Evolutionary conservation across 2,329 filamentous ascomycete species (phyloP), one percentile per base, ranked within the genome.

Genomic region (Penicillium sp.): DNA sequence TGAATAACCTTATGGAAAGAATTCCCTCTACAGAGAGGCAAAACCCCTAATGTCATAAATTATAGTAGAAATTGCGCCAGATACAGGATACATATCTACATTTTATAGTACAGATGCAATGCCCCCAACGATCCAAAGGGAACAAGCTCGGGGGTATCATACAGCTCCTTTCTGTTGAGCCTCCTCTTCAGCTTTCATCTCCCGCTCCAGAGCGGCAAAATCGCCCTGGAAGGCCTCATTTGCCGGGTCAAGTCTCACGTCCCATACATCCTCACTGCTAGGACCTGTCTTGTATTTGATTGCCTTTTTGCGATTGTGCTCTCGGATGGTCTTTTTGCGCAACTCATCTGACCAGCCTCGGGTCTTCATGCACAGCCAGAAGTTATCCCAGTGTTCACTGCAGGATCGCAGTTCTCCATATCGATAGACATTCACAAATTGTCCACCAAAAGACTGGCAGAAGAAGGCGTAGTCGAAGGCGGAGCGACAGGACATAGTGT

Each of bases 281-380:
- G 84, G 84, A 1, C 86, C 86, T 14, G 80, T 85, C 75, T 80
- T 82, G 73, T 91, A 89, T 72, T 86, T 89, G 62, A 79, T 77
- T 39, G 83, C 84, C 74, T 87, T 89, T 62, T 84, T 80, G 61
- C 85, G 80, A 75, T 93, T 91, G 74, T 88, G 85, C 48, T 86
- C 85, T 58, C 81, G 80, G 54, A 96, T 82, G 65, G 77, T 70
- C 61, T 76, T 82, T 58, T 84, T 86, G 67, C 86, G 85, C 63
- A 86, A 78, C 44, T 81, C 76, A 24, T 84, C 82, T 0, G 81
- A 74, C 68, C 86, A 86, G 2, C 83, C 82, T 68, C 89, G 87
- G 37, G 87, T 87, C 62, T 90, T 87, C 93, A 98, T 97, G 81
- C 95, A 99, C 78, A 97, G 93, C 90, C 93, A 96, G 76, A 96